Percentiles rank a stretch among this genome's conserved stretches.
Evolutionary conservation across 2,329 filamentous ascomycete genomes (phyloP).

Genomic region (Aspergillus aculeatus): DNA sequence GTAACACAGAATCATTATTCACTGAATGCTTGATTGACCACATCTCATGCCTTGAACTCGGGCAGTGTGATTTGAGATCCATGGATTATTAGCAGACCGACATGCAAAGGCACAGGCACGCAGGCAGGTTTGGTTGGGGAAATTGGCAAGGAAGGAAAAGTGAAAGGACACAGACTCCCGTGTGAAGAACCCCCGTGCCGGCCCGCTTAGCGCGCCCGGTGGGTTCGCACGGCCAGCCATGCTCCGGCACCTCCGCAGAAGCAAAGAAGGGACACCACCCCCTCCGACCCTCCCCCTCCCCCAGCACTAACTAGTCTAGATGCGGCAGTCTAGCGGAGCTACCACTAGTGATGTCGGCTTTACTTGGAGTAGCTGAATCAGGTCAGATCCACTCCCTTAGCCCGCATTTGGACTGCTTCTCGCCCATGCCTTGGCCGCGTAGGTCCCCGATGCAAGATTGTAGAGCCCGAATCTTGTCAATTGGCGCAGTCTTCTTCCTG

Average conservation of each 20-base stretch:
- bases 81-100: not conserved
- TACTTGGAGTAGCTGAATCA: not conserved
- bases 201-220: conserved; percentile 9
- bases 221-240: not conserved
- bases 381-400: not conserved
- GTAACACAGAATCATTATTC: not conserved
- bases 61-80: not conserved
- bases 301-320: not conserved
- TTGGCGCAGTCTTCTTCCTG: not conserved
- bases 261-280: not conserved
- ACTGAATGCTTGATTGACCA: not conserved
- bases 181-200: conserved; percentile 7
- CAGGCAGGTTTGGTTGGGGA: not conserved
- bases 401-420: not conserved
- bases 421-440: not conserved
- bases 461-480: conserved; percentile 4
- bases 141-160: not conserved
- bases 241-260: not conserved
- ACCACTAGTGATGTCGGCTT: too few species aligned
- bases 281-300: not conserved
- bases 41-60: not conserved
- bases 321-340: not conserved
- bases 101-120: not conserved
- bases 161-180: not conserved
- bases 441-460: conserved; percentile 5